Base-by-base conservation (phyloP, 257 asterid species). In the Fraxinus anomala region DNA sequence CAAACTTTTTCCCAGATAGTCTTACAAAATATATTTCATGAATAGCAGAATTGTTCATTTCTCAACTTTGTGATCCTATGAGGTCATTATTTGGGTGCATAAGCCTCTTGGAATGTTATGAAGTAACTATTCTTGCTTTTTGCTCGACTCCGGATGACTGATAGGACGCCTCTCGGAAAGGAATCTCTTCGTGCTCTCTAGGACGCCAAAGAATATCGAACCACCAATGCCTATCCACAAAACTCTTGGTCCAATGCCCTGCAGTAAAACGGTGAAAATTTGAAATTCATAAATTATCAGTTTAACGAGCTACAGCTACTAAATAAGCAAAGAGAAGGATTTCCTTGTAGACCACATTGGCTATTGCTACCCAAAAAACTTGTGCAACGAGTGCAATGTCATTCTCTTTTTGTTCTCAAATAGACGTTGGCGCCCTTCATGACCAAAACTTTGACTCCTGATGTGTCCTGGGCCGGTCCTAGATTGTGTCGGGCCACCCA, bases 151-250 rank as follows among this genome's bases (percentile, higher is more conserved):
- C 44, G 34, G 76, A 80, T 68, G 85, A 30, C 69, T 78, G 70
- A 81, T 70, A 2, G 91, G 91, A 28, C 91, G 94, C 80, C 80
- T 87, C 85, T 91, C 85, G 5, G 89, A 93, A 31, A 94, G 92
- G 78, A 79, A 73, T 42, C 88, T 87, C 83, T 94, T 94, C 1
- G 96, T 90, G 73, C 96, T 81, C 84, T 94, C 98, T 68, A 94
- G 97, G 75, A 94, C 96, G 21, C 99, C 92, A 47, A 95, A 95
- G 89, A 95, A 95, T 85, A 95, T 95, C 8, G 99, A 95, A 74
- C 99, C 99, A 1, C 99, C 99, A 5, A 95, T 90, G 80, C 99
- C 99, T 81, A 95, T 95, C 99, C 99, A 95, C 81, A 95, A 81
- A 76, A 95, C 99, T 82, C 98, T 91, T n/a, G 99, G 98, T 76